Conservation (phyloP, 1,139 yeast genomes). For the Cylindricascospora bacillispora region DNA sequence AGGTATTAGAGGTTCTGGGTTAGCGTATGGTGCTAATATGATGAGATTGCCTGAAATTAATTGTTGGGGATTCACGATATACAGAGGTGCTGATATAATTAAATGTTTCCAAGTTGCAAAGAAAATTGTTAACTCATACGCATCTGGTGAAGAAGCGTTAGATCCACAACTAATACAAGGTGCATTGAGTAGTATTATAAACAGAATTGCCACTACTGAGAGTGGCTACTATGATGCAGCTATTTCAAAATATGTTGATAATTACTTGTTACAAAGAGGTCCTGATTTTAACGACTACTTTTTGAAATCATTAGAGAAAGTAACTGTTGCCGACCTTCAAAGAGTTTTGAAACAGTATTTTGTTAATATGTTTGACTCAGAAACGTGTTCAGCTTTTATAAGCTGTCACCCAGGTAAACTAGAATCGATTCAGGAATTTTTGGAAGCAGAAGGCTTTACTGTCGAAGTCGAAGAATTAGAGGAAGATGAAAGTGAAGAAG, state of each 20-base stretch:
- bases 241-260: conserved; percentile 48
- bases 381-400: conserved; percentile 47
- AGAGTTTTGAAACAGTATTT: conserved; percentile 47
- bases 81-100: conserved; percentile 74
- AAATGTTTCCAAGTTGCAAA: conserved; percentile 61
- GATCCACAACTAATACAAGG: conserved; percentile 54
- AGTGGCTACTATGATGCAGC: conserved; percentile 54
- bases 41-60: conserved; percentile 54
- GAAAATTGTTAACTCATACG: conserved; percentile 50
- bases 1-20: conserved; percentile 89
- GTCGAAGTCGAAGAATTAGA: conserved; percentile 46
- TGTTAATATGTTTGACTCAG: conserved; percentile 45
- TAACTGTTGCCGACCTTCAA: conserved; percentile 47
- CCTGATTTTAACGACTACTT: conserved; percentile 42
- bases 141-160: conserved; percentile 38
- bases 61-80: conserved; percentile 49
- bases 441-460: conserved; percentile 44
- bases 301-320: conserved; percentile 36
- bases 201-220: conserved; percentile 54
- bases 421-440: conserved; percentile 35
- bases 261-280: conserved; percentile 56
- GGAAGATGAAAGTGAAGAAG: conserved; percentile 22
- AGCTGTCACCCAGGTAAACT: conserved; percentile 62
- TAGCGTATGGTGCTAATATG: conserved; percentile 80
- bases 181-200: conserved; percentile 64